Evolutionary conservation across 106 monocot genomes (phyloP), one percentile per base, ranked within the genome.

Genomic region (Dendrobium chrysotoxum): DNA sequence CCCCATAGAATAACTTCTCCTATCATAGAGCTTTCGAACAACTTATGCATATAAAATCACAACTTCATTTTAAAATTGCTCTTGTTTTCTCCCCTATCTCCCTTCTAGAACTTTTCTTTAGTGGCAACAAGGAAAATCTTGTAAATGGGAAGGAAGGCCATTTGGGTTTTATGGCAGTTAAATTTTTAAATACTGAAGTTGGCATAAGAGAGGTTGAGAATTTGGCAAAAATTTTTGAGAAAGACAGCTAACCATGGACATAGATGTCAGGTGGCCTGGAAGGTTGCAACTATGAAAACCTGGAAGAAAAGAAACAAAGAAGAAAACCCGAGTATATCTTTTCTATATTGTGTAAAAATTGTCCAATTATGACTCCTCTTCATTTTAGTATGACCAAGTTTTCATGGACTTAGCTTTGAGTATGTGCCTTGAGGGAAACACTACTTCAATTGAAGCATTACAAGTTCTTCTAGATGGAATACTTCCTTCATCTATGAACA

Each of bases 81-180:
- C 54, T 72, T 77, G 39, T 77, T 57, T 25, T 75, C 39, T 73
- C 40, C 21, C 21, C 4, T 71, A 50, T 77, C 84, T 87, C 16
- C 55, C 42, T 81, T 80, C 41, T 85, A 97, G 97, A 97, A 81
- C 79, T 97, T 82, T 94, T 92, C 20, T 94, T 94, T 83, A 74
- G 81, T 41, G 92, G 91, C 61, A 92, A 92, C 67, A 94, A 94
- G 53, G 79, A 90, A 26, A 94, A 89, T 77, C 86, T 92, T 0
- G 30, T 94, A 46, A 90, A 92, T 86, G 91, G 89, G 25, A 96
- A 93, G 73, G 96, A 96, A 81, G 93, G 96, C 13, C 93, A 92
- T 80, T 26, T 73, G 26, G 97, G 94, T 28, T 57, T 87, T 25
- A 89, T 92, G 1, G 28, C 85, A 50, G 91, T 92, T 76, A 94